phyloP scores from a whole-genome alignment of 1,139 yeast genomes.

The Ogataea hybrid region DNA sequence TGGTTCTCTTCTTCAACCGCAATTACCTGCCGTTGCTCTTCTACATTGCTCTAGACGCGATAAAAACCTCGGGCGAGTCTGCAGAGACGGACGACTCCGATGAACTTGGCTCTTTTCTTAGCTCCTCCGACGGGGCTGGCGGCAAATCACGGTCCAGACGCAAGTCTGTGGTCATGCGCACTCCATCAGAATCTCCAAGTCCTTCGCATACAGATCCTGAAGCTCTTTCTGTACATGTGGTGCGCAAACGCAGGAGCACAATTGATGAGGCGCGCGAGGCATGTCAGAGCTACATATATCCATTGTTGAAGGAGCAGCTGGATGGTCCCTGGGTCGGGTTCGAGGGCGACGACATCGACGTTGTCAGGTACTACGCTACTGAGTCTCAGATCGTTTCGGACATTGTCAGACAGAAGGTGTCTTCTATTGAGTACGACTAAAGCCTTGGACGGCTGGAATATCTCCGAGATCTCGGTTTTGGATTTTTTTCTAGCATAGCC shows the following conservation, averaged over 20 bases:
- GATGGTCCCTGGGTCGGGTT: constrained; percentile 64
- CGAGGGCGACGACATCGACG: constrained; percentile 49
- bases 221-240: constrained; percentile 6
- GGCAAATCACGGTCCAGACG: constrained; percentile 5
- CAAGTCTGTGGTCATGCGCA: constrained; percentile 11
- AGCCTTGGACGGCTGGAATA: background rate
- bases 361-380: constrained; percentile 19
- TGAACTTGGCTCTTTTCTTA: constrained; percentile 15
- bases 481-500: background rate
- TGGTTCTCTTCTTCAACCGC: constrained; percentile 56
- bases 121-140: background rate
- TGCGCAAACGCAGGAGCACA: constrained; percentile 36
- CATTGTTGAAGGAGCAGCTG: constrained; percentile 45
- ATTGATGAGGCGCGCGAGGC: constrained; percentile 59
- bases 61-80: constrained; percentile 37
- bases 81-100: constrained; percentile 26
- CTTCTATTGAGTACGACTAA: constrained; percentile 22
- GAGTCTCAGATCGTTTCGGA: constrained; percentile 11
- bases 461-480: constrained; percentile 4
- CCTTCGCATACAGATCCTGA: constrained; percentile 3
- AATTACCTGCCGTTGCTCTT: constrained; percentile 57
- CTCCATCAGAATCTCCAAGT: constrained; percentile 11
- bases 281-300: constrained; percentile 49
- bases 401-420: constrained; percentile 20
- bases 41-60: constrained; percentile 64